Base-by-base conservation (phyloP, 192 early-diverging fungal species). In the Podila verticillata region DNA sequence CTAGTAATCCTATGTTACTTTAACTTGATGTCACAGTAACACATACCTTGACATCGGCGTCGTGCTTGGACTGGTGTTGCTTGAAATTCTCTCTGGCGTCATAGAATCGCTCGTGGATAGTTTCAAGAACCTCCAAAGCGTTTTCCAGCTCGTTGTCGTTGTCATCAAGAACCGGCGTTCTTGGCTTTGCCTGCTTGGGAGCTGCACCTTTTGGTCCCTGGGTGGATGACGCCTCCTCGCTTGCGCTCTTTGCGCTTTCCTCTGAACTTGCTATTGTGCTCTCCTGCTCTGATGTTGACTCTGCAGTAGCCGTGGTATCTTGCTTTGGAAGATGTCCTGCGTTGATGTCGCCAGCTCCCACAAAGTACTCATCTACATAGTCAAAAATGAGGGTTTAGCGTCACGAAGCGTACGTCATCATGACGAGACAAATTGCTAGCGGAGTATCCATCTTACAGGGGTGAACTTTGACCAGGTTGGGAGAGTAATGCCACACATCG, bases 271-370 rank as follows among this genome's bases (percentile, higher is more conserved):
- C n/a, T n/a, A n/a, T 15, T 26, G 17, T 0, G 31, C 44, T 48
- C 57, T 57, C 59, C 49, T n/a, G 28, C 48, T 30, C 49, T 66
- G 36, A 36, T 79, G 56, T 26, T 59, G 20, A 35, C 56, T 58
- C 68, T 17, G 56, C 63, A 48, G 17, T 61, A 54, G 60, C 13
- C 19, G 35, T 28, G 9, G 56, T 13, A 3, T 70, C 80, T 56
- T 70, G 77, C 48, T 89, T 90, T 17, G 87, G 85, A 28, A 90
- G 69, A 49, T 89, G 83, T 29, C 85, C 85, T n/a, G 90, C 92
- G 78, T 99, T 97, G 65, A 99, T 99, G 81, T 99, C 98, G 17
- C 97, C 98, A 62, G 91, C 93, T 32, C 96, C 96, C 4, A 92
- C 75, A 83, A 98, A 99, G 80, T 96, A 99, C 61, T 92, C 92